Evolutionary conservation across 2,329 filamentous ascomycete species (phyloP).

Genomic region (Fusarium sterilihyphosum): DNA sequence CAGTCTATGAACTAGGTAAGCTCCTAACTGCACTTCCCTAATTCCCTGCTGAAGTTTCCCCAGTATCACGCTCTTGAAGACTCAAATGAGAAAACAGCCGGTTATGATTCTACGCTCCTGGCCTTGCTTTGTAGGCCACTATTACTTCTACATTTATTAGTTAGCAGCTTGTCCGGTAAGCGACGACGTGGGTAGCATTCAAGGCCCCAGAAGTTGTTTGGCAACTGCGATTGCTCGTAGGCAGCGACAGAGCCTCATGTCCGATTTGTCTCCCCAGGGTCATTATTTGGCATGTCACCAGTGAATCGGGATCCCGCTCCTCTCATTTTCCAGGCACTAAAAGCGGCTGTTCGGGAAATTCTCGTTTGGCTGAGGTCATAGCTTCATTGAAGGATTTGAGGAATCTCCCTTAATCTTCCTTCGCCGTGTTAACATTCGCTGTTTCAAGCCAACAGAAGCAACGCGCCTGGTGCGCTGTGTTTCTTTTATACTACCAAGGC

Average conservation of each 20-base stretch:
- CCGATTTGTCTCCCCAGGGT: accelerated
- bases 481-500: background rate
- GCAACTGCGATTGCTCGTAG: background rate
- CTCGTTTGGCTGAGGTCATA: background rate
- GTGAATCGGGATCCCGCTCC: background rate
- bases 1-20: accelerated
- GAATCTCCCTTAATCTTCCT: background rate
- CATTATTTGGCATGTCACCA: background rate
- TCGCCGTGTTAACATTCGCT: background rate
- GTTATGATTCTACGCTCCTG: background rate
- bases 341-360: background rate
- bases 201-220: background rate
- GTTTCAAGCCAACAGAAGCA: background rate
- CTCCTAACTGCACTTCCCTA: accelerated
- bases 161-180: background rate
- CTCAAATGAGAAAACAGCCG: background rate
- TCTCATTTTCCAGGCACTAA: background rate
- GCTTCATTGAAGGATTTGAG: background rate
- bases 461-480: background rate
- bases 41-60: accelerated
- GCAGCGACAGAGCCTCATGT: background rate
- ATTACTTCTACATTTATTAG: background rate
- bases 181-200: background rate
- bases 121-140: background rate
- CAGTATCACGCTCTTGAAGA: background rate